Evolutionary conservation across 1,284 basidiomycete species (phyloP), one percentile per base, ranked within the genome.

Genomic region (Puccinia novopanici): DNA sequence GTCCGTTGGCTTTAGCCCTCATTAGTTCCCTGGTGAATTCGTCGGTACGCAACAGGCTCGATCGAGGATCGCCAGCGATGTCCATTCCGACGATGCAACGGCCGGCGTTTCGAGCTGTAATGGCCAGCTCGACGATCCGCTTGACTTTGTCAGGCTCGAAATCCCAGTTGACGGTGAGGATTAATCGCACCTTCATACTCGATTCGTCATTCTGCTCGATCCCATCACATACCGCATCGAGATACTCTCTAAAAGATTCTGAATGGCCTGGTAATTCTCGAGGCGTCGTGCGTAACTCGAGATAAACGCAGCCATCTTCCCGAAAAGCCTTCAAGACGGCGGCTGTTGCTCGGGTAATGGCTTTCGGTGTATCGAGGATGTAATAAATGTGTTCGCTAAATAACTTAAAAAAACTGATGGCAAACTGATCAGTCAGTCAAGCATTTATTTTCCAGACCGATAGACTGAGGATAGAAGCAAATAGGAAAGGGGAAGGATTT

Each of bases 301-400:
- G 67, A 78, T 78, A 78, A 13, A 57, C 37, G 54, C 76, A 78
- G 17, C 67, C 67, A 42, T 78, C 76, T 24, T 70, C 54, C 13
- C 40, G 27, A 55, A 78, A 78, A 4, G 67, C 57, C 19, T 70
- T 13, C 13, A 78, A 59, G n/a, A 78, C 76, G 13, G 76, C 61
- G 4, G n/a, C 37, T 0, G 76, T 59, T 0, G 67, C 67, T 8
- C 19, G 37, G n/a, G 63, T 55, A 27, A 78, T 54, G 8, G 67
- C 76, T 40, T 45, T 2, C 8, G 76, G 76, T 17, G 45, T 70
- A 71, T 78, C 67, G 30, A 67, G 50, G 9, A 78, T 54, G 40
- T 78, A 54, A 17, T 78, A 78, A 19, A 78, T 68, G 37, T 55
- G 48, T 37, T 68, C 45, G 30, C 54, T 30, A 30, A 78, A 78